These are phyloP conservation scores for Datisca glomerata DNA, from an alignment of 306 rosid species.

Conservation along the genomic window DNA sequence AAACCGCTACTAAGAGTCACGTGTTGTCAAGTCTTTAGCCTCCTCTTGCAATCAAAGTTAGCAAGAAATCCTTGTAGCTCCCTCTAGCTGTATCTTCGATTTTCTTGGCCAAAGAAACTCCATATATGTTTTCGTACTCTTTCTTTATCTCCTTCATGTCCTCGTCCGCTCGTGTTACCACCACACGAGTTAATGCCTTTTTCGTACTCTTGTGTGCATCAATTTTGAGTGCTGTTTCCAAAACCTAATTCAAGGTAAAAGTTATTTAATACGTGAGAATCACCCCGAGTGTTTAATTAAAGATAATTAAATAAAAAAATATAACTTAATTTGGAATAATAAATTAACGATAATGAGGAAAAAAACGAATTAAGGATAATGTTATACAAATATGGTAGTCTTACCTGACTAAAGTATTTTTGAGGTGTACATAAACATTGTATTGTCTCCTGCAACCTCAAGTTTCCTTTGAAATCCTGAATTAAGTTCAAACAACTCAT, in stretches of 20 bases:
- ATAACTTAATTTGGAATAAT: too few species aligned
- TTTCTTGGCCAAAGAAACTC: constrained; percentile 40
- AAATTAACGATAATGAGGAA: background rate
- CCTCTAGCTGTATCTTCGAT: constrained; percentile 58
- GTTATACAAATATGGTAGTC: constrained; percentile 6
- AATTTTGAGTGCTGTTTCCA: constrained; percentile 40
- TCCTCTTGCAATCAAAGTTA: constrained; percentile 48
- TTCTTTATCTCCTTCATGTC: constrained; percentile 57
- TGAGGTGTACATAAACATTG: constrained; percentile 64
- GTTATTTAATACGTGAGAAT: too few species aligned
- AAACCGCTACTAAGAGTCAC: too few species aligned
- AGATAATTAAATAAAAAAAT: too few species aligned
- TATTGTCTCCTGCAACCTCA: constrained; percentile 51
- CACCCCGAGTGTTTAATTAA: too few species aligned
- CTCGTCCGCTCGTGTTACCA: constrained; percentile 63
- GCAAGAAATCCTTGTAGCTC: constrained; percentile 75
- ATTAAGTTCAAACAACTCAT: background rate
- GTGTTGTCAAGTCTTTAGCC: too few species aligned
- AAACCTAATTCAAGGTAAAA: constrained; percentile 30
- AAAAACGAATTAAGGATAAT: background rate
- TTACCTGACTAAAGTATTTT: constrained; percentile 55
- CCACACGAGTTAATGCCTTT: constrained; percentile 68
- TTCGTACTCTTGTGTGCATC: constrained; percentile 46
- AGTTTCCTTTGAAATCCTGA: constrained; percentile 48
- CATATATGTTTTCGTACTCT: constrained; percentile 35